A percentile compares a stretch with the other conserved stretches of the same genome.
These are phyloP conservation scores for Whalleya microplaca DNA, from an alignment of 2,329 filamentous ascomycete genomes.

Conservation along the genomic window DNA sequence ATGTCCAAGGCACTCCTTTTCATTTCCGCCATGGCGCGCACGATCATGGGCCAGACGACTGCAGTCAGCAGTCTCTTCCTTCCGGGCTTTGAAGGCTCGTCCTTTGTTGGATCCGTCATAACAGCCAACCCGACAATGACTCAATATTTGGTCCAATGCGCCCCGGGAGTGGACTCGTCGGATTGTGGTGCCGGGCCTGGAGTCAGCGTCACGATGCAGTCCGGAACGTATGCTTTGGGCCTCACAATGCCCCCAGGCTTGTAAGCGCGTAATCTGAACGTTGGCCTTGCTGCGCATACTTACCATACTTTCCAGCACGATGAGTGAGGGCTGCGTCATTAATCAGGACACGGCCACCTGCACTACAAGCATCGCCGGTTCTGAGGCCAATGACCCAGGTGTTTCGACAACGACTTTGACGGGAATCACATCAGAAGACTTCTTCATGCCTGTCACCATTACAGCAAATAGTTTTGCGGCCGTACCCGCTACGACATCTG, in stretches of 20 bases:
- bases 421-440: constrained; percentile 1
- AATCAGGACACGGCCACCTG: constrained; percentile 5
- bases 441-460: constrained; percentile 8
- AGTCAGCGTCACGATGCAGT: constrained; percentile 9
- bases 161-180: neutral
- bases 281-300: neutral
- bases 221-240: constrained; percentile 4
- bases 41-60: neutral
- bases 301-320: neutral
- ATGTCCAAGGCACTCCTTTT: neutral
- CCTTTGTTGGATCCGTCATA: constrained; percentile 4
- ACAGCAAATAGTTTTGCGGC: constrained; percentile 5
- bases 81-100: constrained; percentile 2
- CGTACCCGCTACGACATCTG: neutral
- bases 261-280: neutral
- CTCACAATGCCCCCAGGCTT: constrained; percentile 1
- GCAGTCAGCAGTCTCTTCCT: constrained; percentile 4
- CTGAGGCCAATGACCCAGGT: constrained; percentile 11
- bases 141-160: constrained; percentile 9
- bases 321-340: constrained; percentile 3
- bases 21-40: constrained; percentile 2
- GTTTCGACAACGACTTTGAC: neutral
- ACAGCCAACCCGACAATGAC: neutral
- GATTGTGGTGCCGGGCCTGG: constrained; percentile 7
- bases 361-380: neutral